Base-by-base conservation (phyloP, 2,329 filamentous ascomycete species). In the Xylariaceae sp. region DNA sequence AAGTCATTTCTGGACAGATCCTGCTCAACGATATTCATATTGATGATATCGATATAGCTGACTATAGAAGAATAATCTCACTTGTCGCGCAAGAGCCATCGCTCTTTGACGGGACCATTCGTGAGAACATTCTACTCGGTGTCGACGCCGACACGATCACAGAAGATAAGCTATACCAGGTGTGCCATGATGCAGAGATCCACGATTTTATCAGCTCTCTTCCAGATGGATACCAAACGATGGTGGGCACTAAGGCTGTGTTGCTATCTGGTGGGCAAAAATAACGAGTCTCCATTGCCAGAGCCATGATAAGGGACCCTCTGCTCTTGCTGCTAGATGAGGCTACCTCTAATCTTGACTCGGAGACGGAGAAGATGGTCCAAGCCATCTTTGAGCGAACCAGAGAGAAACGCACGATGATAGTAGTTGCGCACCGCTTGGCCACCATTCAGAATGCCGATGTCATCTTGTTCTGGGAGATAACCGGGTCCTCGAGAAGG, bases 361-460 rank as follows among this genome's bases (percentile, higher is more conserved):
- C 74, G 33, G 76, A 79, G 47, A 65, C 60, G 39, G 60, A 63
- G 62, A 75, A 78, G 60, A 65, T 79, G 20, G 76, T 82, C 5
- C 77, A 90, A 60, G 73, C 70, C 1, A 84, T 85, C 0, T 80
- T 91, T 56, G 82, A 88, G 67, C 72, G 70, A 35, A 81, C 79
- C 0, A 74, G 73, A 14, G 75, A 77, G 57, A 76, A 75, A 14
- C 67, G 77, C 6, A 82, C 87, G 1, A 87, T 86, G 49, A 73
- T 92, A 6, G 85, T 86, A 2, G 85, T 92, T 10, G 87, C 88
- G 1, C 88, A 92, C 62, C 73, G 87, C 17, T 70, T 91, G 40
- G 83, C 83, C 0, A 92, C 85, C 8, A 81, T 91, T 21, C 86
- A 87, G 61, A 84, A 90, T 55, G 85, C 86, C 2, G 83, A 92